Conservation (phyloP, 2,329 filamentous ascomycete species). For the Fusarium abutilonis region DNA sequence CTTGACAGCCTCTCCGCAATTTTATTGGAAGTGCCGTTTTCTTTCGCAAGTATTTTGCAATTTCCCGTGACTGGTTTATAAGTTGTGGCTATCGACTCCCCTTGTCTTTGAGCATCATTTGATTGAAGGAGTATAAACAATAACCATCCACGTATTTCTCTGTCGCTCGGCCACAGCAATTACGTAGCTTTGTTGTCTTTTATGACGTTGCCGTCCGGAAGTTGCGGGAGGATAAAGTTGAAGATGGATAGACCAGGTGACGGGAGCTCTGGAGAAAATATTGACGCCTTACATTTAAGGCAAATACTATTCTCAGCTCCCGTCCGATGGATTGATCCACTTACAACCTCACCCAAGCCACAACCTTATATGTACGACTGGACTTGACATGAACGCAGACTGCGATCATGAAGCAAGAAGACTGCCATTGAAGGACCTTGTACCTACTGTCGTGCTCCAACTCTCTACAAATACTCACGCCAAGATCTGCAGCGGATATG, state of each 20-base stretch:
- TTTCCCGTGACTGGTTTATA: too few relatives aligned
- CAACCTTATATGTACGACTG: background rate
- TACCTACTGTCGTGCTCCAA: background rate
- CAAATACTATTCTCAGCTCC: background rate
- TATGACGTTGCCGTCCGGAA: conserved; percentile 27
- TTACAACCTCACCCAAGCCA: conserved; percentile 13
- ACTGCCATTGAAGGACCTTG: background rate
- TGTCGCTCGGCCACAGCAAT: conserved; percentile 6
- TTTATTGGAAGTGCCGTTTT: background rate
- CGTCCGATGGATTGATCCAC: conserved; percentile 2
- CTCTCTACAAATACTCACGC: background rate
- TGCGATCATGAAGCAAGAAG: background rate
- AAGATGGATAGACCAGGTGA: background rate
- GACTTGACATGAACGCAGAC: too few relatives aligned
- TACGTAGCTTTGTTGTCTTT: conserved; percentile 11
- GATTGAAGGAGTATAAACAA: background rate
- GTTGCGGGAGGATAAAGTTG: background rate
- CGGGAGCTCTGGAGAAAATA: background rate
- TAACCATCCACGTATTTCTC: background rate
- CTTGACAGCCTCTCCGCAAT: conserved; percentile 13
- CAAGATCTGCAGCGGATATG: conserved; percentile 18
- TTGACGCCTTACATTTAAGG: background rate
- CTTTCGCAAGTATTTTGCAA: too few relatives aligned
- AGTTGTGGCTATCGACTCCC: too few relatives aligned
- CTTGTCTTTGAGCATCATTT: too few relatives aligned